A percentile compares a stretch with the other conserved stretches of the same genome.
Evolutionary conservation across 768 basidiomycete genomes (phyloP).

Genomic region (Pleurotus eryngii): DNA sequence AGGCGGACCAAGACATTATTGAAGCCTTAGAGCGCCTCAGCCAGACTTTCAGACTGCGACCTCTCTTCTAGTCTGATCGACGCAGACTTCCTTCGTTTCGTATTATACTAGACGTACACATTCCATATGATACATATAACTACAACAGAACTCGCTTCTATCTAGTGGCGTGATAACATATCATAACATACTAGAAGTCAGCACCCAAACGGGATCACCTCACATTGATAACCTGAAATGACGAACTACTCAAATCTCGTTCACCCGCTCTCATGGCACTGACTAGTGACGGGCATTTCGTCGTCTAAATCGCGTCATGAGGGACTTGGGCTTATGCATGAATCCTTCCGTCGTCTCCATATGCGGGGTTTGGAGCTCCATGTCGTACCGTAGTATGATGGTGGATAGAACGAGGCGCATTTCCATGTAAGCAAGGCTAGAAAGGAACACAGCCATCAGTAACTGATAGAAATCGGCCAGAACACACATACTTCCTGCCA

Average conservation of each 20-base stretch:
- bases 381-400: slow-evolving; percentile 19
- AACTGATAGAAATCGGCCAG: too few relatives aligned
- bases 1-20: background rate
- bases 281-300: background rate
- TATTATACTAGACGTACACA: too few relatives aligned
- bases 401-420: slow-evolving; percentile 20
- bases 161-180: too few relatives aligned
- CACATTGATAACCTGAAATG: too few relatives aligned
- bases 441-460: background rate
- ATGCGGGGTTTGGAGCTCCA: slow-evolving; percentile 12
- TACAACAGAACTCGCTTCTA: too few relatives aligned
- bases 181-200: too few relatives aligned
- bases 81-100: too few relatives aligned
- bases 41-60: background rate
- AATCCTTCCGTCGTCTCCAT: slow-evolving; percentile 23
- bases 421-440: slow-evolving; percentile 23
- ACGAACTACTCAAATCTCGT: too few relatives aligned
- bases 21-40: background rate
- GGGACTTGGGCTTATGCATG: slow-evolving; percentile 22
- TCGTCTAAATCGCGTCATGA: slow-evolving; percentile 14
- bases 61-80: background rate
- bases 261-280: background rate
- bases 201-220: too few relatives aligned
- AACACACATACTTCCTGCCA: slow-evolving; percentile 16
- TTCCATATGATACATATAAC: too few relatives aligned